Conservation (phyloP, 1,284 basidiomycete species). For the Ustilago vetiveriae region DNA sequence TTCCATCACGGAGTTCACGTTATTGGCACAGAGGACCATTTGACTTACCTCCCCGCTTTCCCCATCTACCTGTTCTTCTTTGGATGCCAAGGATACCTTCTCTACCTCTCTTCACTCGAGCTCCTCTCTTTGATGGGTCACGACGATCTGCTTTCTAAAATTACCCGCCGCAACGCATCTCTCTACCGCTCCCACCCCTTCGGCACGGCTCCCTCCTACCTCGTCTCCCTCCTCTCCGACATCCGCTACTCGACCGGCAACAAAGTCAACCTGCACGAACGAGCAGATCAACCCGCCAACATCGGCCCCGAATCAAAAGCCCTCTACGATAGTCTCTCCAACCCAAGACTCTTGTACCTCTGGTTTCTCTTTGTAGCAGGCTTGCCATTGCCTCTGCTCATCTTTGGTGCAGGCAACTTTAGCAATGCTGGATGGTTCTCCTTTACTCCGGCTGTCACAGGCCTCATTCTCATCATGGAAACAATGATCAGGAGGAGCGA, state of each 20-base stretch:
- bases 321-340: conserved; percentile 24
- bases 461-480: conserved; percentile 47
- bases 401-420: conserved; percentile 65
- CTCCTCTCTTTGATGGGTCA: conserved; percentile 50
- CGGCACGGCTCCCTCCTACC: conserved; percentile 61
- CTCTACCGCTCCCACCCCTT: conserved; percentile 61
- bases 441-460: conserved; percentile 49
- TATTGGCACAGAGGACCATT: conserved; percentile 61
- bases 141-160: conserved; percentile 6
- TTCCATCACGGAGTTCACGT: conserved; percentile 54
- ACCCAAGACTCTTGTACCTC: conserved; percentile 60
- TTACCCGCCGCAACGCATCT: conserved; percentile 27
- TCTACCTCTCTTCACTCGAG: conserved; percentile 49
- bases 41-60: conserved; percentile 63
- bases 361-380: conserved; percentile 53
- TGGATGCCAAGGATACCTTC: conserved; percentile 42
- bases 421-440: conserved; percentile 63
- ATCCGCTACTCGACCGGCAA: conserved; percentile 48
- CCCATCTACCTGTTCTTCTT: conserved; percentile 64
- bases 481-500: conserved; percentile 56
- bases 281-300: conserved; percentile 25
- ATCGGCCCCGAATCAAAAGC: conserved; percentile 25
- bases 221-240: conserved; percentile 58
- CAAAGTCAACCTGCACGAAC: conserved; percentile 24
- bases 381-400: conserved; percentile 58